phyloP scores from a whole-genome alignment of 306 rosid genomes.

The Carpinus viminea region DNA sequence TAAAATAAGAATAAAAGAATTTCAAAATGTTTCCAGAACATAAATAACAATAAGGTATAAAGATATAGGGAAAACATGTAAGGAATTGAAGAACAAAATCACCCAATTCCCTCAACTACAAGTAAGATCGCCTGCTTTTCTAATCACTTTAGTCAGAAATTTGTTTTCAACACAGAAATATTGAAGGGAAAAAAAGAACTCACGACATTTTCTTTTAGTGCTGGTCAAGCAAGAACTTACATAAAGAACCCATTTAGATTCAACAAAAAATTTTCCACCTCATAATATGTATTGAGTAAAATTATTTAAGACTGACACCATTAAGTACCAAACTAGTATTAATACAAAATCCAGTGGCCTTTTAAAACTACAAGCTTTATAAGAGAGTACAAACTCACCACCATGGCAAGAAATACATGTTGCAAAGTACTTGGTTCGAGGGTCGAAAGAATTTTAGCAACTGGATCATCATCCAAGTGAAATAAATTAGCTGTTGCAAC shows the following conservation, averaged over 20 bases:
- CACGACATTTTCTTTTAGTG: conserved; percentile 2
- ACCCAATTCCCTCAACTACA: not conserved
- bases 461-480: conserved; percentile 64
- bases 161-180: not conserved
- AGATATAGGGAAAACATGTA: conserved; percentile 13
- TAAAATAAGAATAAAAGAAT: not conserved
- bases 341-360: conserved; percentile 21
- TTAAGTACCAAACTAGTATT: conserved; percentile 6
- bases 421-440: conserved; percentile 59
- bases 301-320: conserved; percentile 20
- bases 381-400: conserved; percentile 54
- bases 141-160: not conserved
- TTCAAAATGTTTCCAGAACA: conserved; percentile 9
- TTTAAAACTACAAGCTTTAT: conserved; percentile 21
- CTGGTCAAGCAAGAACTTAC: conserved; percentile 17
- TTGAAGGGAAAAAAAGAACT: not conserved
- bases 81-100: conserved; percentile 4
- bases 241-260: not conserved
- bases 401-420: conserved; percentile 74
- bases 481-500: conserved; percentile 20
- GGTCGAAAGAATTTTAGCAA: conserved; percentile 68
- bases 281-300: conserved; percentile 9
- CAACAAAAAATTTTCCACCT: conserved; percentile 24
- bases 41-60: conserved; percentile 12
- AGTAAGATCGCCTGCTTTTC: not conserved